Conservation (phyloP, 805 yeast genomes). For the Kodamaea leandrae region DNA sequence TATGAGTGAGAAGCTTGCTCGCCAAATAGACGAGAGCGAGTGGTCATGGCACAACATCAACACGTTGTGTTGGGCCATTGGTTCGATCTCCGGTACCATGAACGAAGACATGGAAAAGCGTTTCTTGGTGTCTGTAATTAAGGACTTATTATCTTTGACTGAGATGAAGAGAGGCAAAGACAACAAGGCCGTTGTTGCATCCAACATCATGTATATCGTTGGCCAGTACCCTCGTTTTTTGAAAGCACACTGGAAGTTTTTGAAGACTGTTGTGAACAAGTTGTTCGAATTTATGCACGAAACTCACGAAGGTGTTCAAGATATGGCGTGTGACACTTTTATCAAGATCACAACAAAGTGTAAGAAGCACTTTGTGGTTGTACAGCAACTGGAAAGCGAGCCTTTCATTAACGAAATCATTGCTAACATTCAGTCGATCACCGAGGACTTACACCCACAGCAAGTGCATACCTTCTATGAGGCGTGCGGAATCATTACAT, state of each 20-base stretch:
- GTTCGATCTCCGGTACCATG: constrained; percentile 98
- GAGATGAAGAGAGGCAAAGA: constrained; percentile 97
- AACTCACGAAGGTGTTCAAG: constrained; percentile 99
- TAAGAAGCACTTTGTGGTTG: constrained; percentile 89
- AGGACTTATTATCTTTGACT: constrained; percentile 85
- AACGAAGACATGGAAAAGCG: constrained; percentile 96
- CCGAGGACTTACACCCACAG: constrained; percentile 92
- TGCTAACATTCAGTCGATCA: constrained; percentile 74
- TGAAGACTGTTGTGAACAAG: constrained; percentile 93
- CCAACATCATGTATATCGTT: constrained; percentile 99
- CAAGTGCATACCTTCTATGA: constrained; percentile 97
- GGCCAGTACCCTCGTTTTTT: constrained; percentile 98
- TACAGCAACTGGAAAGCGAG: constrained; percentile 79
- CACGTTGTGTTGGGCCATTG: constrained; percentile 99
- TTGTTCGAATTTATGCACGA: constrained; percentile 99
- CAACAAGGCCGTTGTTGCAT: constrained; percentile 98
- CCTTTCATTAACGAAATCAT: constrained; percentile 93
- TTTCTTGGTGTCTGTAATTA: constrained; percentile 88
- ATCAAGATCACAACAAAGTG: constrained; percentile 94
- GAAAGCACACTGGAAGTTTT: constrained; percentile 96
- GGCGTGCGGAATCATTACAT: constrained; percentile 91
- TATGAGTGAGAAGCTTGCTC: constrained; percentile 86
- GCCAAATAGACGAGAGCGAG: constrained; percentile 93
- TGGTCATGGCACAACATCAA: constrained; percentile 99
- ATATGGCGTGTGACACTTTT: constrained; percentile 99